Base-by-base conservation (phyloP, 2,329 filamentous ascomycete species). In the Aspergillus sp. region DNA sequence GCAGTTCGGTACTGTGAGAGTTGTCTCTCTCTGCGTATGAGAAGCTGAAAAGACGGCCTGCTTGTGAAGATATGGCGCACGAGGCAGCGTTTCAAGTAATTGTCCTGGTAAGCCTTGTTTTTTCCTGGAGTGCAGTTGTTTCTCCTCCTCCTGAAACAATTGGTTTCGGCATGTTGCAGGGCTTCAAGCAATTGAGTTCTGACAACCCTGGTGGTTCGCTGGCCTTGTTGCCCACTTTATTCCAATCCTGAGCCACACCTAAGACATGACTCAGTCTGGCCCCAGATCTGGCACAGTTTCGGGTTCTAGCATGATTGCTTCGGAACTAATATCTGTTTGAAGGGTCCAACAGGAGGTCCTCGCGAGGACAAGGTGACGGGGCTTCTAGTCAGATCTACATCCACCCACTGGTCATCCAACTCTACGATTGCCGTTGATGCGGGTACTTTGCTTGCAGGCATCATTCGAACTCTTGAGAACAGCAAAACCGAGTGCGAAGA, bases 341-440 rank as follows among this genome's bases (percentile, higher is more conserved):
- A 93, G 86, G 91, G 91, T 43, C 78, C 86, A 28, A 85, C 86
- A 31, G 91, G 91, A 37, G 91, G 91, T 32, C 91, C 91, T 19
- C 74, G 76, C 49, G 91, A 98, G 69, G 80, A 86, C 58, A 91
- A 88, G 56, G 82, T 85, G 15, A 95, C 89, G 0, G 85, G 86
- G 2, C 78, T 96, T 36, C 74, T 98, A 13, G 84, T 96, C 29
- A 81, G 89, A 29, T 89, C 89, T 4, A 71, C 81, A 7, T 74
- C 79, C 17, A 75, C 81, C 32, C 74, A 78, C 40, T 98, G 91
- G 91, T 68, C 72, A 30, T 82, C 79, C 48, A 80, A 82, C 27
- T 95, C 86, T 0, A 60, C 95, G 25, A 68, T 96, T 16, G 86
- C 89, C n/a, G 81, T 98, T 32, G 91, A 98, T 65, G 88, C 86